Conservation (phyloP, 1,284 basidiomycete genomes). For the Crepidotus sp. region DNA sequence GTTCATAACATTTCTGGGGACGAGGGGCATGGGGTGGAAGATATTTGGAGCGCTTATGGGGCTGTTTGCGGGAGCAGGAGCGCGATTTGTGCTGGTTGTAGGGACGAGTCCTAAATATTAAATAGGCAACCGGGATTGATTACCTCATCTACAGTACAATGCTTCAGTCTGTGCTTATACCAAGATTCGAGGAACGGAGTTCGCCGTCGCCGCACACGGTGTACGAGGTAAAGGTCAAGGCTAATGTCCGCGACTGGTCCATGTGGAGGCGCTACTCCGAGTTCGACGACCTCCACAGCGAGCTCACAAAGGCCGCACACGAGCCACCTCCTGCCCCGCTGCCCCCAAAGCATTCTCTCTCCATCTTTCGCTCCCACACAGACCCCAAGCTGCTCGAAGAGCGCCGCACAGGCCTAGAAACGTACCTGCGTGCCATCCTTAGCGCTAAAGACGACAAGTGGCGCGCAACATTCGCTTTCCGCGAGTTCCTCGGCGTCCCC, state of each 20-base stretch:
- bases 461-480: slow-evolving; percentile 75
- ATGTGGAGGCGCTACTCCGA: slow-evolving; percentile 93
- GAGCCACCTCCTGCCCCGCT: slow-evolving; percentile 66
- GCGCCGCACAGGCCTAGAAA: slow-evolving; percentile 67
- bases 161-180: slow-evolving; percentile 63
- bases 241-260: slow-evolving; percentile 82
- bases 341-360: slow-evolving; percentile 76
- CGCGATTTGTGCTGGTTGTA: slow-evolving; percentile 49
- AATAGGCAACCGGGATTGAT: not conserved
- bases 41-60: slow-evolving; percentile 36
- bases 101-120: slow-evolving; percentile 21
- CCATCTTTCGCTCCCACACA: slow-evolving; percentile 45
- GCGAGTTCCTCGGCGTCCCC: slow-evolving; percentile 81
- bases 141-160: slow-evolving; percentile 5
- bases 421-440: slow-evolving; percentile 82
- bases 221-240: slow-evolving; percentile 74
- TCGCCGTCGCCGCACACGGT: slow-evolving; percentile 69
- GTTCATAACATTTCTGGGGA: slow-evolving; percentile 43
- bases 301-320: slow-evolving; percentile 65
- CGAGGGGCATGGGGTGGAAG: slow-evolving; percentile 35
- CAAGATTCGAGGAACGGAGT: slow-evolving; percentile 56
- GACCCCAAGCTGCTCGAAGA: slow-evolving; percentile 58
- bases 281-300: slow-evolving; percentile 79
- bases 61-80: slow-evolving; percentile 35
- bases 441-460: slow-evolving; percentile 74